Evolutionary conservation across 2,329 filamentous ascomycete species (phyloP), one percentile per base, ranked within the genome.

Genomic region (Laburnicola sp.): DNA sequence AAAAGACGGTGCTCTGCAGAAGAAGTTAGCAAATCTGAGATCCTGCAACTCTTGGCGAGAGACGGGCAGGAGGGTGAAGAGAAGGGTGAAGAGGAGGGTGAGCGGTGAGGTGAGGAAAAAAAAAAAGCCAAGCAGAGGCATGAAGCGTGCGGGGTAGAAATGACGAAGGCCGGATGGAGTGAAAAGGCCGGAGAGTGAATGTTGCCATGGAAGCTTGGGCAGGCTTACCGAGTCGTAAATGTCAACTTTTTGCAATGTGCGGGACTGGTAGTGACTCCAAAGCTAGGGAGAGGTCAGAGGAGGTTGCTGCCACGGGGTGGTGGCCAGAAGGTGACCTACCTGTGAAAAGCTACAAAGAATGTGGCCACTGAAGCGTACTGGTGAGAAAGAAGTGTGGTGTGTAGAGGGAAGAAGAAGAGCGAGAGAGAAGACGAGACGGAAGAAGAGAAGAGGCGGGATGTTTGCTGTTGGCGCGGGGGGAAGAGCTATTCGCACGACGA

Each of bases 281-380:
- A 72, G 70, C 71, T 74, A 60, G 45, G 10, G 34, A 4, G 48
- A 27, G 27, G 30, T 50, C 36, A 36, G 50, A 37, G 31, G 36
- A 26, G 30, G 16, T 16, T 25, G 46, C 40, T 46, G 46, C 35
- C 40, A 34, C 32, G 45, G 31, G 40, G 50, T 11, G 45, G 35
- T 40, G 32, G 6, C 28, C 16, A 16, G 16, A 16, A 16, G 42
- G 45, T 41, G 51, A 59, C 69, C 57, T 56, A 73, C 69, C 69
- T 70, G 67, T 63, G 68, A 66, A 73, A 72, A 73, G 71, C 71
- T 73, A 73, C 70, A 73, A 74, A 74, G 71, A 74, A 74, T 73
- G 71, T 71, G 70, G 69, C 65, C 71, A 72, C 70, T 73, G 70
- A 74, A 69, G 66, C 66, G 69, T 72, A 71, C 53, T 71, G 61